phyloP scores from a whole-genome alignment of 1,284 basidiomycete genomes.

The Jaminaea rosea region DNA sequence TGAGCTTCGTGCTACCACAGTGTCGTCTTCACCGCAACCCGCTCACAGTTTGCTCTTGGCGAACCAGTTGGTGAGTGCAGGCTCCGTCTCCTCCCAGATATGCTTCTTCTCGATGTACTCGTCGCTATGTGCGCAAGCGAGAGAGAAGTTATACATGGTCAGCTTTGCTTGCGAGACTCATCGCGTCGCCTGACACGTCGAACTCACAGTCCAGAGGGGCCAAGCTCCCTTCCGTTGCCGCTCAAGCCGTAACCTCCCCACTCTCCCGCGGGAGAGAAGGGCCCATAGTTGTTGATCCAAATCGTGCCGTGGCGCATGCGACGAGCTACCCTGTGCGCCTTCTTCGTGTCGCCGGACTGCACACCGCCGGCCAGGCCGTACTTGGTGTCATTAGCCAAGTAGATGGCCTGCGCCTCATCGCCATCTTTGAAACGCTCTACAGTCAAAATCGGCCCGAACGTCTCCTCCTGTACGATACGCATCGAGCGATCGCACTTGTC shows the following conservation, averaged over 20 bases:
- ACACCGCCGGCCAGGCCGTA: conserved; percentile 45
- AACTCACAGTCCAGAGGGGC: conserved; percentile 34
- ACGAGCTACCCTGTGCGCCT: conserved; percentile 35
- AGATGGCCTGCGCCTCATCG: conserved; percentile 38
- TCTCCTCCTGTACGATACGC: conserved; percentile 45
- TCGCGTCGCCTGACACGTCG: background rate
- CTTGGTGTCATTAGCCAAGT: conserved; percentile 44
- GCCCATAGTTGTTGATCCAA: conserved; percentile 44
- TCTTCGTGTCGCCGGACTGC: conserved; percentile 28
- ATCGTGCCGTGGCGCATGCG: conserved; percentile 42
- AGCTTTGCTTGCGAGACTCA: background rate
- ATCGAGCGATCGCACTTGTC: conserved; percentile 44
- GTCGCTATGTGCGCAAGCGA: conserved; percentile 9
- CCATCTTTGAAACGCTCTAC: conserved; percentile 43
- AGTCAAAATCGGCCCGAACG: conserved; percentile 45
- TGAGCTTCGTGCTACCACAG: too few species aligned
- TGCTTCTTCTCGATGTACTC: conserved; percentile 45
- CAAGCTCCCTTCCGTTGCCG: conserved; percentile 44
- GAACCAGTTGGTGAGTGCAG: conserved; percentile 37
- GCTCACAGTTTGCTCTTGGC: conserved; percentile 2
- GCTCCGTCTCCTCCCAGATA: conserved; percentile 38
- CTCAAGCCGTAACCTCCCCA: conserved; percentile 46
- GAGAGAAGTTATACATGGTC: background rate
- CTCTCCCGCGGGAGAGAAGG: conserved; percentile 41
- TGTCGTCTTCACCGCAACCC: too few species aligned